phyloP scores from a whole-genome alignment of 164 flowering plant species.

The Vitis labrusca region DNA sequence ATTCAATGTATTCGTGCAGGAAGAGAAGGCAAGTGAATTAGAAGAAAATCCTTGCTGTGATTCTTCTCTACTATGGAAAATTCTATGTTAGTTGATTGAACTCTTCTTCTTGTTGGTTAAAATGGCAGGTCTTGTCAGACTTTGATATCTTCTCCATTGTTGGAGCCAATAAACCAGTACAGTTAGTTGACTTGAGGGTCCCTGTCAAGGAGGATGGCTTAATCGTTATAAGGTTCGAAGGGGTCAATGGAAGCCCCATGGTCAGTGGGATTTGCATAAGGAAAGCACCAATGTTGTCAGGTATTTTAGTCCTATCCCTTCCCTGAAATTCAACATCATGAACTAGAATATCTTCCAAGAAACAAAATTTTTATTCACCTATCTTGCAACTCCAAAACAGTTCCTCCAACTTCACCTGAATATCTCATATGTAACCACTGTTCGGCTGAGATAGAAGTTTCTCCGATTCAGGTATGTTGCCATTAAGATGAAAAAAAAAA shows the following conservation, averaged over 20 bases:
- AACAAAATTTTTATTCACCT: neutral
- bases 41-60: neutral
- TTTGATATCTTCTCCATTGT: constrained; percentile 73
- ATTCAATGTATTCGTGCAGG: constrained; percentile 79
- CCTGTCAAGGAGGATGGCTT: constrained; percentile 55
- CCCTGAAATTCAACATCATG: neutral
- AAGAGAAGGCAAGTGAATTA: constrained; percentile 61
- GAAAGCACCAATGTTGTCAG: constrained; percentile 51
- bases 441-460: constrained; percentile 57
- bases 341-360: neutral
- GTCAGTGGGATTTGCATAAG: constrained; percentile 81
- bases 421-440: constrained; percentile 55
- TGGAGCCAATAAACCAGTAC: constrained; percentile 83
- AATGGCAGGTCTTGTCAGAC: constrained; percentile 62
- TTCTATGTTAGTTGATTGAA: too few relatives aligned
- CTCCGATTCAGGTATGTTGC: constrained; percentile 53
- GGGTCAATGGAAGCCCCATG: constrained; percentile 64
- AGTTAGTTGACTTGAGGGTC: constrained; percentile 58
- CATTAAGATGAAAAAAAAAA: neutral
- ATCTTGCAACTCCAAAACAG: constrained; percentile 27
- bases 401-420: constrained; percentile 30
- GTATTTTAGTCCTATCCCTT: constrained; percentile 22
- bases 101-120: neutral
- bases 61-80: neutral
- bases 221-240: constrained; percentile 62